phyloP scores from a whole-genome alignment of 2,329 filamentous ascomycete genomes.

The Gyromitra esculenta region DNA sequence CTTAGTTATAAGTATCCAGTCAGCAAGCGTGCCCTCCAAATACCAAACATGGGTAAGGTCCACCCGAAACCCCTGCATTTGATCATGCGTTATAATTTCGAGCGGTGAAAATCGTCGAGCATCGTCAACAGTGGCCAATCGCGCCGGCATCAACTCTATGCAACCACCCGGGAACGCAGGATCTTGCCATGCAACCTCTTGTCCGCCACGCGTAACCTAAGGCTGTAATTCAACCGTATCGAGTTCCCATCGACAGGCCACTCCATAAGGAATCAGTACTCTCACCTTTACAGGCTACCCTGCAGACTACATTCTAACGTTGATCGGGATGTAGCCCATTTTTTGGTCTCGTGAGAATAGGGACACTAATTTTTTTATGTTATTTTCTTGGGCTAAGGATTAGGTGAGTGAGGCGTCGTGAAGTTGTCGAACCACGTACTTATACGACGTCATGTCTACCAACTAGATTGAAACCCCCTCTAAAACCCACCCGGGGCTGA shows the following conservation, averaged over 20 bases:
- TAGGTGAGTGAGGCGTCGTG: slow-evolving; percentile 27
- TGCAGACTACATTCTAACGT: slow-evolving; percentile 1
- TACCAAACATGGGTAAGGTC: not conserved
- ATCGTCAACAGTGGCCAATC: not conserved
- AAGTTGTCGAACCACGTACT: slow-evolving; percentile 38
- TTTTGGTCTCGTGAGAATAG: not conserved
- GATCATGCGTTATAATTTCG: not conserved
- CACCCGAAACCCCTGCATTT: slow-evolving; percentile 4
- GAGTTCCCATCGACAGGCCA: slow-evolving; percentile 5
- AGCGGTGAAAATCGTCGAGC: slow-evolving; percentile 11
- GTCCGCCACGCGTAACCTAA: slow-evolving; percentile 24
- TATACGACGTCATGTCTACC: slow-evolving; percentile 11
- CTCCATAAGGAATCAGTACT: not conserved
- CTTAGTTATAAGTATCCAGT: not conserved
- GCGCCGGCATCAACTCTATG: slow-evolving; percentile 3
- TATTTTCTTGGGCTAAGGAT: slow-evolving; percentile 4
- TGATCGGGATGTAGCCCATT: not conserved
- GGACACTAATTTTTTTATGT: not conserved
- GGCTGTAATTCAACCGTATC: slow-evolving; percentile 11
- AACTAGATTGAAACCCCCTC: slow-evolving; percentile 12
- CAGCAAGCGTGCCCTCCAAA: not conserved
- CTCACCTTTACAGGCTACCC: not conserved
- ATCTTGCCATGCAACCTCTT: slow-evolving; percentile 2
- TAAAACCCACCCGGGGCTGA: not conserved
- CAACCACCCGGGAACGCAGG: slow-evolving; percentile 9